These are phyloP conservation scores for Trichoderma aggressivum DNA, from an alignment of 2,329 filamentous ascomycete genomes.

Conservation along the genomic window DNA sequence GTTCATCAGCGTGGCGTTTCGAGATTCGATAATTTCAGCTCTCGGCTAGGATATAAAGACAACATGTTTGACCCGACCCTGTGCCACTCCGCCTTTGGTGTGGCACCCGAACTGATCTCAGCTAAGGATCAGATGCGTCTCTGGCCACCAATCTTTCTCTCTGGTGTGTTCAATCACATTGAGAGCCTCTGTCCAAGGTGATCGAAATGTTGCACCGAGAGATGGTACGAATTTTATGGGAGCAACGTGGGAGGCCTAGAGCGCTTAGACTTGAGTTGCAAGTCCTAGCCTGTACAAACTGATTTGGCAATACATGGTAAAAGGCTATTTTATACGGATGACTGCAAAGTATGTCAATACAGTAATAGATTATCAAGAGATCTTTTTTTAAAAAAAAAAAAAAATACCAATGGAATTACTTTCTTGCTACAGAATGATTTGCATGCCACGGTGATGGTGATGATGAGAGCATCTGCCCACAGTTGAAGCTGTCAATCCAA, in stretches of 20 bases:
- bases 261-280: neutral
- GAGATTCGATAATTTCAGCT: conserved; percentile 22
- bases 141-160: neutral
- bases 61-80: neutral
- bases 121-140: neutral
- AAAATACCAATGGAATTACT: neutral
- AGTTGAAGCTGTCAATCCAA: neutral
- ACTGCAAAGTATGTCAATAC: conserved; percentile 8
- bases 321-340: conserved; percentile 2
- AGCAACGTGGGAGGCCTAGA: neutral
- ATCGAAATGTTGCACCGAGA: neutral
- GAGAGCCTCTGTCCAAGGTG: neutral
- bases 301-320: neutral
- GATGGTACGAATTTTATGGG: neutral
- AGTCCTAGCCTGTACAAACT: neutral
- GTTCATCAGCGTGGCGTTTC: conserved; percentile 39
- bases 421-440: neutral
- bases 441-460: neutral
- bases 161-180: neutral
- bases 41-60: neutral
- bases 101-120: neutral
- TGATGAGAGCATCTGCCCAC: neutral
- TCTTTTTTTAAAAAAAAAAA: no score
- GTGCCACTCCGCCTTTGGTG: neutral
- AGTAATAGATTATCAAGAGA: neutral